These are phyloP conservation scores for Pleurotus salmoneostramineus DNA, from an alignment of 768 basidiomycete species.

Conservation along the genomic window DNA sequence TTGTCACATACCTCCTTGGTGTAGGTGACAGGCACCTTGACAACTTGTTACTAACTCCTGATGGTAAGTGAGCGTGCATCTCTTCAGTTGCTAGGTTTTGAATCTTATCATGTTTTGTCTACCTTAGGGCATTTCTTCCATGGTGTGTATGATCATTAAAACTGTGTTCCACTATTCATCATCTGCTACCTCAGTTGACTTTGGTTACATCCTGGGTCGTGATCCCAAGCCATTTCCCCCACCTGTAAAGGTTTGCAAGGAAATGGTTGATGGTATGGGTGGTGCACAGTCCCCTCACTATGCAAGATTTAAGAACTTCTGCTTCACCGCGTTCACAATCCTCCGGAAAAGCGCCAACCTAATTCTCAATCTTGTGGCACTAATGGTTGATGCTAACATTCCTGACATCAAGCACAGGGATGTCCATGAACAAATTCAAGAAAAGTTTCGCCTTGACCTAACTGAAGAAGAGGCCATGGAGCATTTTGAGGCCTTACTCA, in stretches of 20 bases:
- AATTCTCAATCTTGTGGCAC: slow-evolving; percentile 90
- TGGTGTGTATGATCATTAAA: slow-evolving; percentile 39
- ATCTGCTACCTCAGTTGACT: slow-evolving; percentile 69
- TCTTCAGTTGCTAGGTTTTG: background rate
- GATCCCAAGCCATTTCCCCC: slow-evolving; percentile 98
- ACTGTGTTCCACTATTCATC: background rate
- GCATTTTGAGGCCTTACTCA: slow-evolving; percentile 89
- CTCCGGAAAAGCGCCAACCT: slow-evolving; percentile 96
- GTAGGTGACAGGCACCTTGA: slow-evolving; percentile 97
- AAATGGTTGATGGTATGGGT: slow-evolving; percentile 99
- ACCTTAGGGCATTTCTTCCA: slow-evolving; percentile 89
- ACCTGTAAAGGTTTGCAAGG: slow-evolving; percentile 97
- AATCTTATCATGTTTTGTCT: background rate
- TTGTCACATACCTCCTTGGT: slow-evolving; percentile 92
- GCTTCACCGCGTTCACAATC: slow-evolving; percentile 97
- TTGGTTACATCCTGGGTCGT: slow-evolving; percentile 95
- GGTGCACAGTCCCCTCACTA: slow-evolving; percentile 95
- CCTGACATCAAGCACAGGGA: slow-evolving; percentile 94
- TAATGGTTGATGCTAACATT: slow-evolving; percentile 98
- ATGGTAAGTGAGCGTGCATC: slow-evolving; percentile 48
- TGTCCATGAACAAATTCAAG: slow-evolving; percentile 87
- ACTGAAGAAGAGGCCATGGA: slow-evolving; percentile 98
- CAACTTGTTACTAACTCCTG: slow-evolving; percentile 88
- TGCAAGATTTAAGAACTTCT: slow-evolving; percentile 91
- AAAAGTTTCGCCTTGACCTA: slow-evolving; percentile 92